Evolutionary conservation across 805 yeast species (phyloP).

Genomic region (Wickerhamomyces sydowiorum): DNA sequence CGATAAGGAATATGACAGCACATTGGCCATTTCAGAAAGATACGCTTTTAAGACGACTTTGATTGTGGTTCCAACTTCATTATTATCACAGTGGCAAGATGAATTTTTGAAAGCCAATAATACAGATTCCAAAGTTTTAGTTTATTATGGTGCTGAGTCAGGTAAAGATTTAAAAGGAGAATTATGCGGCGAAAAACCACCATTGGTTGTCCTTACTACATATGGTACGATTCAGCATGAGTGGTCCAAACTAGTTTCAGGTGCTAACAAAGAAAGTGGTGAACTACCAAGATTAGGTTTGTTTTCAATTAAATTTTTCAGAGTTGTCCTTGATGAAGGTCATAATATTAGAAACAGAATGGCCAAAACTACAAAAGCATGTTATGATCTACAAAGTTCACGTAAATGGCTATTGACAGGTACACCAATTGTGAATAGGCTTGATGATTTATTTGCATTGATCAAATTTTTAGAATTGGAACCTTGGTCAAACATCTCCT

Average conservation of each 20-base stretch:
- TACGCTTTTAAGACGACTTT: constrained; percentile 73
- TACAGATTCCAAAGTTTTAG: constrained; percentile 39
- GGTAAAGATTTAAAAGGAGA: constrained; percentile 39
- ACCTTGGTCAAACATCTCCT: constrained; percentile 83
- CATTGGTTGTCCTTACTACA: constrained; percentile 72
- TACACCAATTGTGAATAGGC: constrained; percentile 83
- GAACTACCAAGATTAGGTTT: constrained; percentile 41
- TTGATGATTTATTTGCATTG: constrained; percentile 81
- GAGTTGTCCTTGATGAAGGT: constrained; percentile 85
- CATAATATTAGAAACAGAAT: constrained; percentile 79
- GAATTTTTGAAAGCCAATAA: constrained; percentile 62
- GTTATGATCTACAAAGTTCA: constrained; percentile 55
- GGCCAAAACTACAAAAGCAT: constrained; percentile 75
- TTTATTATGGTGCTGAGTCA: constrained; percentile 72
- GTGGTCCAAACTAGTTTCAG: constrained; percentile 42
- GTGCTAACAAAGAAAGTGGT: constrained; percentile 9
- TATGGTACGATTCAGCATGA: constrained; percentile 85
- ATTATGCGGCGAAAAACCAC: constrained; percentile 45
- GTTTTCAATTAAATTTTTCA: constrained; percentile 65
- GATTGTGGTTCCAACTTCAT: constrained; percentile 84
- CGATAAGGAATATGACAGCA: constrained; percentile 29
- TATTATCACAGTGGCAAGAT: constrained; percentile 85
- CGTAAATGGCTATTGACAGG: constrained; percentile 88
- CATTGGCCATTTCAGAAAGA: constrained; percentile 10
- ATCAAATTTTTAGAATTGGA: constrained; percentile 71